These are phyloP conservation scores for Ganoderma sp. DNA, from an alignment of 1,284 basidiomycete species.

Conservation along the genomic window DNA sequence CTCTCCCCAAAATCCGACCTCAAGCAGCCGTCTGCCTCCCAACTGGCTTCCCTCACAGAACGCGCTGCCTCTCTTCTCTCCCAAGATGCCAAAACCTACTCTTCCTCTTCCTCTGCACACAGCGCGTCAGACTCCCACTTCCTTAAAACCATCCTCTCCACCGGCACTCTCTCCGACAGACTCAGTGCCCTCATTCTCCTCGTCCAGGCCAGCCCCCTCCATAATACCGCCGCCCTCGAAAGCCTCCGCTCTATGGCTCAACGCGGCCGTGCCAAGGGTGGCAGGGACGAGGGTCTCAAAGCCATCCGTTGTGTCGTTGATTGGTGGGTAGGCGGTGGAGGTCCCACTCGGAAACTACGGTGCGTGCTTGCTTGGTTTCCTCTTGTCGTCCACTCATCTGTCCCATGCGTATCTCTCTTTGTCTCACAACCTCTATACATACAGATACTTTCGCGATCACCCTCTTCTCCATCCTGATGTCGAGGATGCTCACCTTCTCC, in stretches of 20 bases:
- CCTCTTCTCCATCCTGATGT: slow-evolving; percentile 71
- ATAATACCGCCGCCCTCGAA: slow-evolving; percentile 86
- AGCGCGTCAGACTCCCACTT: slow-evolving; percentile 78
- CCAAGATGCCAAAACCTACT: slow-evolving; percentile 54
- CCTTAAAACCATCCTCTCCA: slow-evolving; percentile 81
- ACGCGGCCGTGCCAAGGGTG: slow-evolving; percentile 79
- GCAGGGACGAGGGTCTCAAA: slow-evolving; percentile 89
- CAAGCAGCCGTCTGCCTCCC: slow-evolving; percentile 47
- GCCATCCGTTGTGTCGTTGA: slow-evolving; percentile 91
- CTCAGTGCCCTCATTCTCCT: slow-evolving; percentile 92
- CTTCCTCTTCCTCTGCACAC: slow-evolving; percentile 45
- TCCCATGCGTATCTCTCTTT: background rate
- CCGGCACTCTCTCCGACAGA: slow-evolving; percentile 92
- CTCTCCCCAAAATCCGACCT: slow-evolving; percentile 37
- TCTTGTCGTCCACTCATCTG: background rate
- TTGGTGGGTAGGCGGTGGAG: slow-evolving; percentile 96
- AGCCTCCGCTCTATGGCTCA: slow-evolving; percentile 80
- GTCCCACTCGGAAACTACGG: slow-evolving; percentile 82
- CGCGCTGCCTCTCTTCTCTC: slow-evolving; percentile 60
- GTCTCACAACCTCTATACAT: background rate
- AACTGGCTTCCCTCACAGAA: slow-evolving; percentile 52
- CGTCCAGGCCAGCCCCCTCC: slow-evolving; percentile 89
- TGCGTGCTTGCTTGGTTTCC: slow-evolving; percentile 45
- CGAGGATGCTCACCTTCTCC: slow-evolving; percentile 77
- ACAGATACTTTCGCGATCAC: slow-evolving; percentile 93